A percentile compares a stretch with the other conserved stretches of the same genome.
phyloP scores from a whole-genome alignment of 768 basidiomycete species.

The Epithele typhae region DNA sequence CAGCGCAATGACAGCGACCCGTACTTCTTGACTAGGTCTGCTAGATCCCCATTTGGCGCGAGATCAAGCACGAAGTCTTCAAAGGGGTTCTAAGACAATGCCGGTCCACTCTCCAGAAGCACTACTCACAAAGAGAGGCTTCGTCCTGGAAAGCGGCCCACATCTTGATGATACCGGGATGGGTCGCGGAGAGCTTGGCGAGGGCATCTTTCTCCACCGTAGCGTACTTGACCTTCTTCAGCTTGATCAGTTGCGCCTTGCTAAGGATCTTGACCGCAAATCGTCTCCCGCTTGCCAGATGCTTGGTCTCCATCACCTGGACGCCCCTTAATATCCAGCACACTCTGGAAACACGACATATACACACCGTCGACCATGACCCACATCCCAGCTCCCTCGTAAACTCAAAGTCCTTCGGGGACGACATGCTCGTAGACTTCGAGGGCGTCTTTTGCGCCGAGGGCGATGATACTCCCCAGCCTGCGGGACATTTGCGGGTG shows the following conservation, averaged over 20 bases:
- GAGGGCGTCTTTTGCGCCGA: no score
- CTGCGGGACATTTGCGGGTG: no score
- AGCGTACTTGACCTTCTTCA: conserved; percentile 15
- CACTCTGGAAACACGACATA: background rate
- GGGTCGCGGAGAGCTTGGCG: conserved; percentile 10
- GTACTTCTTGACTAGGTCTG: conserved; percentile 14
- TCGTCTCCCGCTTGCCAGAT: conserved; percentile 1
- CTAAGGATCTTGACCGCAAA: conserved; percentile 14
- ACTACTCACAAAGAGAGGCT: conserved; percentile 6
- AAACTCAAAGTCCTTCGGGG: conserved; percentile 8
- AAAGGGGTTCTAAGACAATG: background rate
- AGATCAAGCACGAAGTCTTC: conserved; percentile 13
- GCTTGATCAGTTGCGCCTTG: conserved; percentile 13
- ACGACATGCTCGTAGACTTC: conserved; percentile 4
- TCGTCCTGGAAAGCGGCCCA: conserved; percentile 14
- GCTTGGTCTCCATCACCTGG: conserved; percentile 13
- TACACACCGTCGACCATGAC: conserved; percentile 12
- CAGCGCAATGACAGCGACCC: conserved; percentile 9
- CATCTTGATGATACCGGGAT: conserved; percentile 12
- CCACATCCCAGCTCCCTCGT: conserved; percentile 10
- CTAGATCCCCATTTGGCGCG: conserved; percentile 11
- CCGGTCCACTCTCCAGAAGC: background rate
- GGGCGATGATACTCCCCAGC: no score
- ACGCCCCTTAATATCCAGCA: background rate
- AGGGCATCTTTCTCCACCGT: conserved; percentile 13